Conservation (phyloP, 257 asterid genomes). For the Solanum stenotomum region DNA sequence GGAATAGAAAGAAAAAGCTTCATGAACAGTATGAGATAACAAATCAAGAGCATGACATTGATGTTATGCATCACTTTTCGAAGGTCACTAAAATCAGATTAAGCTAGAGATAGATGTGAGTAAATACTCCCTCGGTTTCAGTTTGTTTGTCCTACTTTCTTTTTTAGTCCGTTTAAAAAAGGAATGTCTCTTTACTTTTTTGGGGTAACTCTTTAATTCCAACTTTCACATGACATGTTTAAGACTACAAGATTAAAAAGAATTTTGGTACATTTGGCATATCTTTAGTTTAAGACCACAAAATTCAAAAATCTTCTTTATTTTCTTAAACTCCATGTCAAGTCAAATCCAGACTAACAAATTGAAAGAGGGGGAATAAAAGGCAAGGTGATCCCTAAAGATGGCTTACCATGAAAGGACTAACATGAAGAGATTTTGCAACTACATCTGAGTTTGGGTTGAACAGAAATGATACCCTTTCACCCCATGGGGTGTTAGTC, state of each 20-base stretch:
- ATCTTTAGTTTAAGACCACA: not conserved
- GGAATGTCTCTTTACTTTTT: not conserved
- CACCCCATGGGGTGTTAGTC: slow-evolving; percentile 98
- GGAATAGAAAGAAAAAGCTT: not conserved
- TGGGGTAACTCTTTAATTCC: not conserved
- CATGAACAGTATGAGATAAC: not conserved
- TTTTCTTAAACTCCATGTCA: not conserved
- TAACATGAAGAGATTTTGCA: slow-evolving; percentile 95
- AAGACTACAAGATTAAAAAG: too few relatives aligned
- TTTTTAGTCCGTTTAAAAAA: not conserved
- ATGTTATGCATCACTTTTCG: not conserved
- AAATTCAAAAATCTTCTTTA: too few relatives aligned
- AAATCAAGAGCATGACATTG: not conserved
- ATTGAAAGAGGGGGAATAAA: not conserved
- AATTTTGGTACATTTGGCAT: not conserved
- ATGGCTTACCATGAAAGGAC: slow-evolving; percentile 83
- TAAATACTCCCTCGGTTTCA: not conserved
- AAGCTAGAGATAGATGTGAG: not conserved
- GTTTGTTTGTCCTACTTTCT: not conserved
- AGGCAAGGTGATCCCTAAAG: not conserved
- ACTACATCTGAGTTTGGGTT: slow-evolving; percentile 75
- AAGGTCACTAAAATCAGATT: not conserved
- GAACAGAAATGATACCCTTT: slow-evolving; percentile 75
- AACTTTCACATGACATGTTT: not conserved
- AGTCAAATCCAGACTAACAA: not conserved